Evolutionary conservation across 371 early-diverging fungal species (phyloP), one percentile per base, ranked within the genome.

Genomic region (Mucor sp.): DNA sequence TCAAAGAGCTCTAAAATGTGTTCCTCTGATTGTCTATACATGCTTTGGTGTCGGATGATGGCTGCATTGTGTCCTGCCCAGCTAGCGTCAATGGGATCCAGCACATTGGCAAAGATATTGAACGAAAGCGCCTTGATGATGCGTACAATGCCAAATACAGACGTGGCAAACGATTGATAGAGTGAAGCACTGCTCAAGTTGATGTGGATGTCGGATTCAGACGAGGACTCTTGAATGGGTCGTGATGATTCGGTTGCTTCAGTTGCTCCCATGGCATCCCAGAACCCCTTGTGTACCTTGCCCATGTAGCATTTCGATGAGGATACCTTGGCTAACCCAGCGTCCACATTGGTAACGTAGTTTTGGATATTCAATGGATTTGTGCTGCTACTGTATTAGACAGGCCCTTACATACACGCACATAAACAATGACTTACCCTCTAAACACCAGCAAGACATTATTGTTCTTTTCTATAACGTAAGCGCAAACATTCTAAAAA

Each of bases 351-450:
- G 14, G 87, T 86, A 39, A 85, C 79, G 61, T 80, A 85, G 50
- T 86, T 82, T 68, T 86, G 87, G 33, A 86, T 81, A 61, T 86
- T 86, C 32, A 86, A 67, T n/a, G 87, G 87, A 62, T 86, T 85
- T 8, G 87, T 86, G n/a, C 85, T 75, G 30, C 6, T 30, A 30
- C 30, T 23, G 3, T 3, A 25, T 58, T 17, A 30, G 33, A 6
- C 23, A 19, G n/a, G n/a, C n/a, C n/a, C n/a, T n/a, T n/a, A n/a
- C n/a, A n/a, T n/a, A n/a, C 35, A 27, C 25, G 8, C 2, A 68
- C 5, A 63, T 57, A 17, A 8, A 33, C 27, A n/a, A 55, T 14
- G 15, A 15, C 28, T 37, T 72, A 75, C 70, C 80, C 87, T 66
- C 87, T 78, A 62, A 86, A 86, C 4, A 86, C 85, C 0, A 86